These are phyloP conservation scores for Pleomassaria siparia DNA, from an alignment of 2,329 filamentous ascomycete species.

Conservation along the genomic window DNA sequence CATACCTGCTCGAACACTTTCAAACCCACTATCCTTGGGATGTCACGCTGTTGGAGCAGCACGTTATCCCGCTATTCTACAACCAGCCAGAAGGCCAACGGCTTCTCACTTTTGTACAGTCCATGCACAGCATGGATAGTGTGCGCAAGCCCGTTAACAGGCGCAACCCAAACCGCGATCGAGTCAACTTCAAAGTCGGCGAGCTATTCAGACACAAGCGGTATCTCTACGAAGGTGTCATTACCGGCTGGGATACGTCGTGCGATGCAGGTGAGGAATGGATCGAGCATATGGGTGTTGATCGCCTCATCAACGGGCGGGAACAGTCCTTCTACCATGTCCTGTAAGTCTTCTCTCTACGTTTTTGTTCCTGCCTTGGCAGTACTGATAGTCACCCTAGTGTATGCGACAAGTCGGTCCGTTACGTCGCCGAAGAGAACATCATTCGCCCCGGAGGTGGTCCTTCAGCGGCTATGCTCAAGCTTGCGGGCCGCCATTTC, in stretches of 20 bases:
- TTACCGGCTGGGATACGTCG: conserved; percentile 80
- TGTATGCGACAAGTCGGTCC: conserved; percentile 66
- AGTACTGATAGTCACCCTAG: conserved; percentile 40
- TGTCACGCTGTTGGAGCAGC: conserved; percentile 67
- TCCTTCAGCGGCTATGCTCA: conserved; percentile 63
- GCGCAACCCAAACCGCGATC: conserved; percentile 13
- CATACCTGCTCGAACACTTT: conserved; percentile 65
- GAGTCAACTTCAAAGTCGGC: conserved; percentile 57
- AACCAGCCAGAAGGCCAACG: conserved; percentile 56
- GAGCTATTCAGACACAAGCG: conserved; percentile 82
- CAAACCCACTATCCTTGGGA: conserved; percentile 70
- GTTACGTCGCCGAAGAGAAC: conserved; percentile 81
- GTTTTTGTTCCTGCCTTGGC: conserved; percentile 21
- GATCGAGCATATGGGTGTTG: conserved; percentile 66
- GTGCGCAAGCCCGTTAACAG: conserved; percentile 49
- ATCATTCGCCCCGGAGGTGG: conserved; percentile 51
- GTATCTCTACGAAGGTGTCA: conserved; percentile 76
- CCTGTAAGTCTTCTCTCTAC: conserved; percentile 61
- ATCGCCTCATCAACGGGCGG: conserved; percentile 58
- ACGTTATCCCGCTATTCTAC: conserved; percentile 64
- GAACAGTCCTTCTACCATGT: conserved; percentile 81
- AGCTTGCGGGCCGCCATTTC: conserved; percentile 80
- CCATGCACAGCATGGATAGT: conserved; percentile 58
- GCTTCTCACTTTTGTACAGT: conserved; percentile 56
- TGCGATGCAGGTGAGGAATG: conserved; percentile 62